A percentile compares a stretch with the other conserved stretches of the same genome.
phyloP scores from a whole-genome alignment of 768 basidiomycete species.

The Auriscalpium orientale region DNA sequence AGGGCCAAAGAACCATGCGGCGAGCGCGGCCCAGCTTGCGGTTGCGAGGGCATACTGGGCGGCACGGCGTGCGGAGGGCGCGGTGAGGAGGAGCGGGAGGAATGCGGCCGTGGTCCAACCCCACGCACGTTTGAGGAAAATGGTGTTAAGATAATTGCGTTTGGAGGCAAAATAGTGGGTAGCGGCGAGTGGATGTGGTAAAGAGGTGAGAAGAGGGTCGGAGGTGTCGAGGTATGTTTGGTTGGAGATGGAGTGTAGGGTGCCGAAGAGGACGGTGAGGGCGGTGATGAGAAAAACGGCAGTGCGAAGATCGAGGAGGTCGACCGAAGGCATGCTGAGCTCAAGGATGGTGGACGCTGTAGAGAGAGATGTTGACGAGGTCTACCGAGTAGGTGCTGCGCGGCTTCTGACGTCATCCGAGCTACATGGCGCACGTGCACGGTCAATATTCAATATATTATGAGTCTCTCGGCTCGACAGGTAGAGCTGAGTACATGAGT shows the following conservation, averaged over 20 bases:
- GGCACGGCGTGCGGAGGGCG: conserved; percentile 28
- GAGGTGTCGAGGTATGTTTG: conserved; percentile 82
- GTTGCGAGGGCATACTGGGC: conserved; percentile 52
- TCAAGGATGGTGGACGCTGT: too few relatives aligned
- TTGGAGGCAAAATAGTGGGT: conserved; percentile 77
- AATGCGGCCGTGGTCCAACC: conserved; percentile 78
- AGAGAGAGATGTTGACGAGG: too few relatives aligned
- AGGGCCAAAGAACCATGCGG: conserved; percentile 86
- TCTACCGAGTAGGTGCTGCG: too few relatives aligned
- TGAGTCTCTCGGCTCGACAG: too few relatives aligned
- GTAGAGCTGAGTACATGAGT: too few relatives aligned
- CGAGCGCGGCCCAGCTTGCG: conserved; percentile 64
- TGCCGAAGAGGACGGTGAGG: conserved; percentile 48
- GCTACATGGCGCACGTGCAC: too few relatives aligned
- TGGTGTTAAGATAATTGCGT: conserved; percentile 70
- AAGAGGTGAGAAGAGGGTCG: conserved; percentile 57
- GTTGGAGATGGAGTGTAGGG: conserved; percentile 54
- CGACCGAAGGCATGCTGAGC: neutral
- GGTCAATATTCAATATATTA: too few relatives aligned
- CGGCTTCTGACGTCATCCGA: too few relatives aligned
- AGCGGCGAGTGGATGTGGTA: conserved; percentile 57
- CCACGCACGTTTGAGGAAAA: conserved; percentile 90
- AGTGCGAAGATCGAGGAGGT: conserved; percentile 2
- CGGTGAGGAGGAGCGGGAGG: conserved; percentile 48
- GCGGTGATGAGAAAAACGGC: conserved; percentile 34